Evolutionary conservation across 1,139 yeast species (phyloP).

Genomic region (Saccharomyces hybrid): DNA sequence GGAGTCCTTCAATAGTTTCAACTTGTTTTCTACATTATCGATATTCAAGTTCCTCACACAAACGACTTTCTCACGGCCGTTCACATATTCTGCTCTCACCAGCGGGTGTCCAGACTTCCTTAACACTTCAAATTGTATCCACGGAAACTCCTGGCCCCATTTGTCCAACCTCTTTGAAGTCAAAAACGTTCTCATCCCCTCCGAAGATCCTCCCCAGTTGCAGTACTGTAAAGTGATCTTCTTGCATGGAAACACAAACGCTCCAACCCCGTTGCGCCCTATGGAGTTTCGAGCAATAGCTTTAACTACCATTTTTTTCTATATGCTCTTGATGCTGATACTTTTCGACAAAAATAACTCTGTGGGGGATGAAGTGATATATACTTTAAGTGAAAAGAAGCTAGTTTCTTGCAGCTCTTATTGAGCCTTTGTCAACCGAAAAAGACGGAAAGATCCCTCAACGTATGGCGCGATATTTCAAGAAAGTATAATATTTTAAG

Average conservation of each 20-base stretch:
- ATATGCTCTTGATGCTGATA: neutral
- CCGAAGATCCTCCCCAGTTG: slow-evolving; percentile 94
- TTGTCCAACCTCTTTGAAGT: slow-evolving; percentile 45
- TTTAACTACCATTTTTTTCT: slow-evolving; percentile 32
- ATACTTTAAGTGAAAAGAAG: too few relatives aligned
- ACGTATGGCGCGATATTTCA: neutral
- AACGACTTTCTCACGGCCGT: slow-evolving; percentile 43
- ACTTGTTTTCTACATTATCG: slow-evolving; percentile 47
- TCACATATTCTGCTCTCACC: slow-evolving; percentile 57
- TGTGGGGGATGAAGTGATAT: too few relatives aligned
- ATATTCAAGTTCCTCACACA: slow-evolving; percentile 57
- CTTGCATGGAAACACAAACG: slow-evolving; percentile 59
- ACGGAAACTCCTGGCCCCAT: slow-evolving; percentile 54
- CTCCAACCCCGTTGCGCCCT: slow-evolving; percentile 75
- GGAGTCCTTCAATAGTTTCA: slow-evolving; percentile 48
- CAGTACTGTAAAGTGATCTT: slow-evolving; percentile 70
- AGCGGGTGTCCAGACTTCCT: slow-evolving; percentile 80
- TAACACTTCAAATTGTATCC: slow-evolving; percentile 62
- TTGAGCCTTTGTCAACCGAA: neutral
- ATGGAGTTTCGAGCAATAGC: slow-evolving; percentile 48
- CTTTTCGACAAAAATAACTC: neutral
- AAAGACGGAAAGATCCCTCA: neutral
- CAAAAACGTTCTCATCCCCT: slow-evolving; percentile 64
- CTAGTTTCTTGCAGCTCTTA: neutral
- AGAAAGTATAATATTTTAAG: neutral